phyloP scores from a whole-genome alignment of 2,329 filamentous ascomycete genomes.

The Sclerotinia borealis region DNA sequence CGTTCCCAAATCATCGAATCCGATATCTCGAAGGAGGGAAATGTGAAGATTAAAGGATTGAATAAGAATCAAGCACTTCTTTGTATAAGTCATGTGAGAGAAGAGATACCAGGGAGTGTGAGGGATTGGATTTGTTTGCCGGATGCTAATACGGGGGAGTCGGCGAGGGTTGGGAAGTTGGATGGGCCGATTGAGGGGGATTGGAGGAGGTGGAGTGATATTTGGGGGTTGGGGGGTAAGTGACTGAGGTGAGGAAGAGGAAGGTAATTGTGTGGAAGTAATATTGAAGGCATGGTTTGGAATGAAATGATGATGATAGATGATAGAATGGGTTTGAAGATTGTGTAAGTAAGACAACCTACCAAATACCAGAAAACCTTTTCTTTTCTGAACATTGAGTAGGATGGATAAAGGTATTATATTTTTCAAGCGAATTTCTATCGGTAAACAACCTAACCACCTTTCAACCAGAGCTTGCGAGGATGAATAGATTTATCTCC shows the following conservation, averaged over 20 bases:
- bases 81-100: constrained; percentile 85
- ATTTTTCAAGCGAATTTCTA: too few relatives aligned
- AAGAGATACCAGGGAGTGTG: constrained; percentile 81
- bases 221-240: constrained; percentile 44
- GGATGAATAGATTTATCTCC: too few relatives aligned
- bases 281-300: too few relatives aligned
- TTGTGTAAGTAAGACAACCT: too few relatives aligned
- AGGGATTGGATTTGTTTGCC: constrained; percentile 83
- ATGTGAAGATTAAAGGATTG: constrained; percentile 55
- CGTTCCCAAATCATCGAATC: constrained; percentile 39
- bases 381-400: too few relatives aligned
- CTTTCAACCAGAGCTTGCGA: too few relatives aligned
- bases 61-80: constrained; percentile 70
- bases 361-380: too few relatives aligned
- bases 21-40: constrained; percentile 38
- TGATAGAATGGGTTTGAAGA: too few relatives aligned
- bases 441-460: too few relatives aligned
- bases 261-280: too few relatives aligned
- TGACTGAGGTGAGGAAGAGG: background rate
- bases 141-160: constrained; percentile 57
- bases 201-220: constrained; percentile 54
- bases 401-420: too few relatives aligned
- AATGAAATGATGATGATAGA: background rate
- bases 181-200: constrained; percentile 54
- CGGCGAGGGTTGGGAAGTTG: constrained; percentile 59